Base-by-base conservation (phyloP, 2,329 filamentous ascomycete genomes). In the Aspergillus eucalypticola region DNA sequence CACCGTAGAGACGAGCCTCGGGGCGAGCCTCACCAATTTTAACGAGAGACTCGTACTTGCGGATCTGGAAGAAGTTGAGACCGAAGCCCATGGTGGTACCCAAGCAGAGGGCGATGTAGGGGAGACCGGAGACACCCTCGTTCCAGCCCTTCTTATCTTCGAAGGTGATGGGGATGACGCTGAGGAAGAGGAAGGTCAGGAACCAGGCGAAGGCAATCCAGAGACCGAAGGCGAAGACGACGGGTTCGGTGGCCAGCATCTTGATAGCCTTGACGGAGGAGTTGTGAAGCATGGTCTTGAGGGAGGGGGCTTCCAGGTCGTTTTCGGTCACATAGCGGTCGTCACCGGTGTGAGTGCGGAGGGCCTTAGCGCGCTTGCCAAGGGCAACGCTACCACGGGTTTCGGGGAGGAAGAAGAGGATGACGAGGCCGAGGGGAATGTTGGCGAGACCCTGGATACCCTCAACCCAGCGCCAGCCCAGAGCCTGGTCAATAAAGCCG, bases 141-240 rank as follows among this genome's bases (percentile, higher is more conserved):
- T 70, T 74, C 82, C 82, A 84, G 62, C 81, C 81, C 39, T 78
- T 78, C 75, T 84, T 83, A 62, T 83, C 81, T 19, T 70, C 60
- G 74, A 82, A 84, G 39, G 79, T 82, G 69, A 82, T 82, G 13
- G 79, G 77, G 61, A 82, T 81, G 60, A 80, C 79, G 23, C 77
- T 82, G 6, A 84, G 73, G 78, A 84, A 84, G 54, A 84, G 76
- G 76, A 84, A 84, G 46, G 81, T 77, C 19, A 84, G 77, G 64
- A 81, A 82, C 82, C 82, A 84, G 65, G 79, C 79, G 69, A 83
- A 83, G 15, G 75, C 75, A 60, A 83, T 83, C 81, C 81, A 83
- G 27, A 83, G 69, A 58, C 81, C 81, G 49, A 82, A 82, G 27
- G 77, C 75, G 59, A 82, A 81, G 4, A 82, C 79, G 8, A 82